Evolutionary conservation across 768 basidiomycete genomes (phyloP).

Genomic region (Rhodotorula diobovata): DNA sequence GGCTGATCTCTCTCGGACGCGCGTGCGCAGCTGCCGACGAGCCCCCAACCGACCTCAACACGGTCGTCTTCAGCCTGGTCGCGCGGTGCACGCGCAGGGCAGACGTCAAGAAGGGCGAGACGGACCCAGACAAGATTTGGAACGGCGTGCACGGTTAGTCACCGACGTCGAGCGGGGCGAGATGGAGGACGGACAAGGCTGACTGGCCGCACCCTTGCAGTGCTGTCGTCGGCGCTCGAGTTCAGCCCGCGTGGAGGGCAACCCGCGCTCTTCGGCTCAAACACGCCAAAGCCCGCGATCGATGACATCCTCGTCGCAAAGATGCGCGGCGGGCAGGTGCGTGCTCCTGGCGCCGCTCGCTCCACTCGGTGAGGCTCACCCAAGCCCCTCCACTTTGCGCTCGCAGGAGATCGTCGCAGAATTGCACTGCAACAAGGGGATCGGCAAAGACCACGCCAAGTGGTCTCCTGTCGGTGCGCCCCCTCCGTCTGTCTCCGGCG

Average conservation of each 20-base stretch:
- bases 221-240: slow-evolving; percentile 51
- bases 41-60: slow-evolving; percentile 78
- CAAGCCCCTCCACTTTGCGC: too few relatives aligned
- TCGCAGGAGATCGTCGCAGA: slow-evolving; percentile 64
- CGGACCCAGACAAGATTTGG: slow-evolving; percentile 64
- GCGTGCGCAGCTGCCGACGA: slow-evolving; percentile 49
- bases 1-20: not conserved
- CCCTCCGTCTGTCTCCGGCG: not conserved
- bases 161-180: slow-evolving; percentile 12
- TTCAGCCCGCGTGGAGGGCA: slow-evolving; percentile 86
- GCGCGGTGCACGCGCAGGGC: slow-evolving; percentile 61
- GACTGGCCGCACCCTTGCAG: not conserved
- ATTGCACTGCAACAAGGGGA: slow-evolving; percentile 83
- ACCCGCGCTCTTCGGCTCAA: slow-evolving; percentile 55
- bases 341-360: slow-evolving; percentile 1
- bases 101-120: slow-evolving; percentile 52
- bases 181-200: too few relatives aligned
- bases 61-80: slow-evolving; percentile 76
- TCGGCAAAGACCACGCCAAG: slow-evolving; percentile 93
- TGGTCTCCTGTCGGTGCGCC: slow-evolving; percentile 82
- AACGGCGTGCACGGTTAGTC: slow-evolving; percentile 59
- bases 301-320: slow-evolving; percentile 83
- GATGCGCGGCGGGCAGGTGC: slow-evolving; percentile 76
- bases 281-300: slow-evolving; percentile 64
- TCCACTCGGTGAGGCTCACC: not conserved